Conservation (phyloP, 2,329 filamentous ascomycete species). For the Cercospora sojina region DNA sequence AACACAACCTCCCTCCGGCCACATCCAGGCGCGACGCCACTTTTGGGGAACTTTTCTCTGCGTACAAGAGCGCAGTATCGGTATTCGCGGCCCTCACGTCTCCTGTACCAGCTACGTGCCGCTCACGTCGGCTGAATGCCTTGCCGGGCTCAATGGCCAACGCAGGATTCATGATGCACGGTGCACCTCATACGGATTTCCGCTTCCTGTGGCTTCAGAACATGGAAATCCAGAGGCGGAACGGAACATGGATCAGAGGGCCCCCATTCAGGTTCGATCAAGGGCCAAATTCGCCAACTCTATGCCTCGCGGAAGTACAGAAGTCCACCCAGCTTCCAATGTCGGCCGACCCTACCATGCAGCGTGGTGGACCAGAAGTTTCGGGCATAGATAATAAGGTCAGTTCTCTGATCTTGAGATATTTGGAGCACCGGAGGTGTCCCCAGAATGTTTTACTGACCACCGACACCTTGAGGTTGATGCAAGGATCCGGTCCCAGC, state of each 20-base stretch:
- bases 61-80: too few relatives aligned
- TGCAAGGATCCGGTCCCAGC: neutral
- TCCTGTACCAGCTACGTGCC: too few relatives aligned
- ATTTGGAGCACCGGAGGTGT: neutral
- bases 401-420: neutral
- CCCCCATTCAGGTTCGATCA: neutral
- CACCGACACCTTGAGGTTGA: neutral
- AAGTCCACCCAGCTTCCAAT: neutral
- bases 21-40: too few relatives aligned
- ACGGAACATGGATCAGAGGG: neutral
- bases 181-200: too few relatives aligned
- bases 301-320: neutral
- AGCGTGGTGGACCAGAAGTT: neutral
- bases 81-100: too few relatives aligned
- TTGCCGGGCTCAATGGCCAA: neutral
- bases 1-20: too few relatives aligned
- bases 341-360: neutral
- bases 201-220: neutral
- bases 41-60: too few relatives aligned
- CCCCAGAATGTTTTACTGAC: neutral
- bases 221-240: neutral
- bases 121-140: neutral
- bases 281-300: neutral
- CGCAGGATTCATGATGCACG: neutral
- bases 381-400: neutral